A percentile compares a stretch with the other conserved stretches of the same genome.
phyloP scores from a whole-genome alignment of 1,284 basidiomycete genomes.

The Trametes pubescens region DNA sequence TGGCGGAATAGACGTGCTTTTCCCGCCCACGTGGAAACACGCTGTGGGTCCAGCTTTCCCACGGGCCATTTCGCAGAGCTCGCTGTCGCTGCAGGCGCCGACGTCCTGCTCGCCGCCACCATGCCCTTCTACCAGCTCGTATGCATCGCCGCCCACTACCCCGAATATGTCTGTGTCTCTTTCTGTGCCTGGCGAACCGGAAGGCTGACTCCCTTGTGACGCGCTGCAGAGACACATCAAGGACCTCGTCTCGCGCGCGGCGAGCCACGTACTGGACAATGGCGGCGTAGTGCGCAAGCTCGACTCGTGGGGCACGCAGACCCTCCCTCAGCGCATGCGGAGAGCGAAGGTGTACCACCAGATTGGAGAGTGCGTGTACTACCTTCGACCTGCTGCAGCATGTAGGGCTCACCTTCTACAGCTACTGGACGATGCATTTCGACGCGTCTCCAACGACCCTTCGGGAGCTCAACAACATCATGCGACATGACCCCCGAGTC shows the following conservation, averaged over 20 bases:
- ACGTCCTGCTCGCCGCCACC: conserved; percentile 26
- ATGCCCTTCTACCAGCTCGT: conserved; percentile 89
- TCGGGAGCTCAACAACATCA: conserved; percentile 65
- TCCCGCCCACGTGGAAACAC: conserved; percentile 26
- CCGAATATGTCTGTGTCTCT: conserved; percentile 66
- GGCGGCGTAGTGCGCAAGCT: conserved; percentile 86
- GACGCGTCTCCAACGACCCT: conserved; percentile 83
- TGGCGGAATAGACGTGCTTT: conserved; percentile 27
- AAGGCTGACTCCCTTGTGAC: conserved; percentile 5
- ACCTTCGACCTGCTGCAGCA: conserved; percentile 1
- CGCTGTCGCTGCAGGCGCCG: conserved; percentile 15
- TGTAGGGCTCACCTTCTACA: conserved; percentile 42
- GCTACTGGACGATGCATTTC: conserved; percentile 92
- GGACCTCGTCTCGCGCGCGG: conserved; percentile 77
- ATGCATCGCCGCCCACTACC: conserved; percentile 78
- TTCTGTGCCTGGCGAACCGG: background rate
- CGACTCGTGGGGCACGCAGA: conserved; percentile 77
- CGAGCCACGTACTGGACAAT: conserved; percentile 75
- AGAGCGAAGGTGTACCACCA: conserved; percentile 69
- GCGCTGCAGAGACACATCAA: conserved; percentile 73
- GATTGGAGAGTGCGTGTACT: conserved; percentile 78
- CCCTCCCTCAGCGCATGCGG: conserved; percentile 81
- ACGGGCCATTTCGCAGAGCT: conserved; percentile 24
- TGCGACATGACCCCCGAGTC: conserved; percentile 83
- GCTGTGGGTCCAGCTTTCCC: conserved; percentile 28